Percentiles rank a stretch among this genome's conserved stretches.
Evolutionary conservation across 192 early-diverging fungal species (phyloP).

Genomic region (Borealophlyctis nickersoniae): DNA sequence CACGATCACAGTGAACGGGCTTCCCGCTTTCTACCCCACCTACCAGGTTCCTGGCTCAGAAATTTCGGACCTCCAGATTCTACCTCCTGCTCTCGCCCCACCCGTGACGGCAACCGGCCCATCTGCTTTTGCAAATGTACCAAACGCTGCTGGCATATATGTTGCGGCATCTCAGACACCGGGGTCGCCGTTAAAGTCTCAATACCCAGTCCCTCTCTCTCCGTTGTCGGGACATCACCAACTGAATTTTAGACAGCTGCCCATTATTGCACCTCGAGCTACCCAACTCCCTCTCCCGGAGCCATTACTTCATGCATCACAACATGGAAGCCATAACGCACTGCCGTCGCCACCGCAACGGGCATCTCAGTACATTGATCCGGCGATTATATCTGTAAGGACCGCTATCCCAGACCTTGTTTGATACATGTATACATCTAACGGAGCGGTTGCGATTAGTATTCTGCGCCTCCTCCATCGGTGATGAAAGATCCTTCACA

Average conservation of each 20-base stretch:
- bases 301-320: slow-evolving; percentile 1
- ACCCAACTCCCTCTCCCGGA: neutral
- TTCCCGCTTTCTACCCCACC: slow-evolving; percentile 24
- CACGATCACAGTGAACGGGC: slow-evolving; percentile 8
- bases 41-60: slow-evolving; percentile 61
- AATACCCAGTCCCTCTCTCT: neutral
- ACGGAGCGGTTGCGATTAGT: too few species aligned
- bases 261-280: neutral
- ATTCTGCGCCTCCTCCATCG: too few species aligned
- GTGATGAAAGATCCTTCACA: slow-evolving; percentile 1
- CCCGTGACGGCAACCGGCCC: slow-evolving; percentile 4
- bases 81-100: slow-evolving; percentile 29
- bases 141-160: slow-evolving; percentile 3
- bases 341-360: neutral
- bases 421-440: too few species aligned
- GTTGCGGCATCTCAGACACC: neutral
- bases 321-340: neutral
- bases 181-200: slow-evolving; percentile 1
- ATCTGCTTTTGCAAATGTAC: neutral
- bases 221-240: too few species aligned
- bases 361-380: too few species aligned
- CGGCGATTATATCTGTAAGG: too few species aligned
- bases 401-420: too few species aligned
- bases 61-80: slow-evolving; percentile 63
- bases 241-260: too few species aligned